Evolutionary conservation across 2,329 filamentous ascomycete genomes (phyloP), one percentile per base, ranked within the genome.

Genomic region (Tympanopsis confertula): DNA sequence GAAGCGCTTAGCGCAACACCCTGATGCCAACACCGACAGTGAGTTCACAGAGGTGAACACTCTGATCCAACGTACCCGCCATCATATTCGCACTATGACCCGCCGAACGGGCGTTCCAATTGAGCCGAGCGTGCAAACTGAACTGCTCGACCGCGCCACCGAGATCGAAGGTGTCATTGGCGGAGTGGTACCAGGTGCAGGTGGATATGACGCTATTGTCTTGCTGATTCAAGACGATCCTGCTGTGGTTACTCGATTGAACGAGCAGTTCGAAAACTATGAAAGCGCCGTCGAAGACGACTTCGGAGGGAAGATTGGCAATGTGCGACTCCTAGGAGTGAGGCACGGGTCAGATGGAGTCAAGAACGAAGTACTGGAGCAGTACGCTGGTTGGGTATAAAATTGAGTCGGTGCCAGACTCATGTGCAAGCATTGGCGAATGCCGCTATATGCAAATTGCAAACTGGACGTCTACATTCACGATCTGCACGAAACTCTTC

Each of bases 171-270:
- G 76, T 7, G 73, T 81, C 1, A 59, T 81, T 41, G 76, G 75
- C 2, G 76, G 76, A 1, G 71, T 80, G 2, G 76, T 80, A 1
- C 76, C 76, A 12, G 76, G 76, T 7, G 76, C 76, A 5, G 76
- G 76, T 35, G 76, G 76, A 0, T 80, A 76, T 45, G 76, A 81
- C 59, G 76, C 76, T 18, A 62, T 80, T 40, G 70, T 66, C 2
- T 50, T 81, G 24, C 54, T 81, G 35, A 65, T 80, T 26, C 62
- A 68, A 46, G 72, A 80, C 44, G 62, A 66, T 20, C 55, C 58
- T 5, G 57, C 61, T 5, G 65, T 72, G 4, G 52, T 77, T 13
- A 47, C 51, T 10, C 52, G 52, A 13, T 48, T 81, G 40, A 59
- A 61, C 33, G 48, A 57, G 33, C 54, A 70, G 13, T 57, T 79